Evolutionary conservation across 371 early-diverging fungal genomes (phyloP).

Genomic region (Actinomortierella ambigua): DNA sequence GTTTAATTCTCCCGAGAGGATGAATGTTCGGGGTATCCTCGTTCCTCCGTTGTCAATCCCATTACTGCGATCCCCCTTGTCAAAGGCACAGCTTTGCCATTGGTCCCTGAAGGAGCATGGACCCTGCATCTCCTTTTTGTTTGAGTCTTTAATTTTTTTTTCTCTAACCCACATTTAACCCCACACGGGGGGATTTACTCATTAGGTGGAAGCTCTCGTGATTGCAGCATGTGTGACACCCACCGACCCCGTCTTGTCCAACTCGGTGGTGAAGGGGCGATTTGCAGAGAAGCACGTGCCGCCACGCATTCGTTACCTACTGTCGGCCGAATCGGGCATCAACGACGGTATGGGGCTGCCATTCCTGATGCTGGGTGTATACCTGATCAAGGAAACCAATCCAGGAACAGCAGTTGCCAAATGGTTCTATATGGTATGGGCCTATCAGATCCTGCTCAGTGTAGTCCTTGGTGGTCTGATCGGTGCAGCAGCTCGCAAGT

Average conservation of each 20-base stretch:
- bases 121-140: too few relatives aligned
- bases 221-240: constrained; percentile 93
- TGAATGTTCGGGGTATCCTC: too few relatives aligned
- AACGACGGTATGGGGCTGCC: constrained; percentile 76
- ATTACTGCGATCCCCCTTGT: too few relatives aligned
- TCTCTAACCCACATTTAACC: too few relatives aligned
- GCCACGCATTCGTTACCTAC: constrained; percentile 73
- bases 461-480: constrained; percentile 78
- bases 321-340: constrained; percentile 76
- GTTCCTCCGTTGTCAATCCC: too few relatives aligned
- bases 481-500: constrained; percentile 75
- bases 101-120: too few relatives aligned
- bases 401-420: constrained; percentile 67
- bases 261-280: constrained; percentile 91
- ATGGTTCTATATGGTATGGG: constrained; percentile 74
- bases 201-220: constrained; percentile 71
- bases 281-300: constrained; percentile 94
- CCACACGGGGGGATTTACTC: not conserved
- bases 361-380: constrained; percentile 81
- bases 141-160: too few relatives aligned
- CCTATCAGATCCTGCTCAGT: constrained; percentile 78
- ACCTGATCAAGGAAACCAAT: constrained; percentile 61
- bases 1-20: too few relatives aligned
- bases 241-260: constrained; percentile 96
- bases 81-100: too few relatives aligned